Conservation (phyloP, 1,284 basidiomycete species). For the Peniophora sp. region DNA sequence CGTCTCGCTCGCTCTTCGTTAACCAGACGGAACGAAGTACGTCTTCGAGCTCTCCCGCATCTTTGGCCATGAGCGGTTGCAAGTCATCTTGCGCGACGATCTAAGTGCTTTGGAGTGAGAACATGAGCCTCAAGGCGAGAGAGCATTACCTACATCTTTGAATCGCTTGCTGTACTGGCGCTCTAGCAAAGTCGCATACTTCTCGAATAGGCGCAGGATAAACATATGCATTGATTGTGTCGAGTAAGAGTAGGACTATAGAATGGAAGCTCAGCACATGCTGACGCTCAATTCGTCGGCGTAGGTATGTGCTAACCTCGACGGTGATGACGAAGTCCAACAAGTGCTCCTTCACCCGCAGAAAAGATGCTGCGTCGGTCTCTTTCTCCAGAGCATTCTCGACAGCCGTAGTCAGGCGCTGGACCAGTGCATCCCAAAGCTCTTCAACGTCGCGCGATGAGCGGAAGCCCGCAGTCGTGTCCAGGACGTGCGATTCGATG, state of each 20-base stretch:
- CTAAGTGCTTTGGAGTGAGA: slow-evolving; percentile 30
- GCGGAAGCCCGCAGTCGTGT: slow-evolving; percentile 81
- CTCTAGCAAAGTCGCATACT: slow-evolving; percentile 81
- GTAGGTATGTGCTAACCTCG: slow-evolving; percentile 52
- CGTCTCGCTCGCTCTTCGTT: slow-evolving; percentile 55
- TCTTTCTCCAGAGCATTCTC: slow-evolving; percentile 69
- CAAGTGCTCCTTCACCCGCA: slow-evolving; percentile 81
- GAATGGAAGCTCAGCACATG: slow-evolving; percentile 7
- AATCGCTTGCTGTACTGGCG: slow-evolving; percentile 79
- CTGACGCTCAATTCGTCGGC: neutral
- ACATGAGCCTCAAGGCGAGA: neutral
- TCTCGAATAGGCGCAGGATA: slow-evolving; percentile 84
- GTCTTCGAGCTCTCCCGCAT: slow-evolving; percentile 63
- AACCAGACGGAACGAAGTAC: slow-evolving; percentile 87
- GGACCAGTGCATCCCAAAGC: slow-evolving; percentile 89
- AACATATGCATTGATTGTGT: slow-evolving; percentile 80
- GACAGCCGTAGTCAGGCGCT: slow-evolving; percentile 72
- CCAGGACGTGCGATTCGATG: slow-evolving; percentile 89
- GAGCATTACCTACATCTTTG: slow-evolving; percentile 54
- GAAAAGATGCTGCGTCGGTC: slow-evolving; percentile 76
- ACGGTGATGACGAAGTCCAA: slow-evolving; percentile 89
- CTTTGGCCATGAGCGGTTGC: slow-evolving; percentile 83
- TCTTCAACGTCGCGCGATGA: slow-evolving; percentile 90
- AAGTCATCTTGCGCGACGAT: slow-evolving; percentile 88
- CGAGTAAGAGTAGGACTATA: slow-evolving; percentile 79